Evolutionary conservation across 202 grass and related monocot species (phyloP).

Genomic region (Brachypodium distachyon): DNA sequence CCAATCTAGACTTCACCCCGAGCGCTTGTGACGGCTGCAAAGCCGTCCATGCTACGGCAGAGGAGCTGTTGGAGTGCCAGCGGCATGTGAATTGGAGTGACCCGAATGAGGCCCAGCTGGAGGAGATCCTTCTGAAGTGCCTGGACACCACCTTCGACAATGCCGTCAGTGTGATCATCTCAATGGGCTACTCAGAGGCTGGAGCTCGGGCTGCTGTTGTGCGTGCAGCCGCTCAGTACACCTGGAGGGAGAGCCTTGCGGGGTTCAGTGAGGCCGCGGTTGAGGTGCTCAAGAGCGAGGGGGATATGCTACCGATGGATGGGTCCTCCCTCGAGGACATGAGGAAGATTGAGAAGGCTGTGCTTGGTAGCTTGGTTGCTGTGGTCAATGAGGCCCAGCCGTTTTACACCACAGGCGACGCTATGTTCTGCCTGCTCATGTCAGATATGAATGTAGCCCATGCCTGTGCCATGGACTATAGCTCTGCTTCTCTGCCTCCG

Average conservation of each 20-base stretch:
- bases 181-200: constrained; percentile 72
- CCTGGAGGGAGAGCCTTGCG: constrained; percentile 59
- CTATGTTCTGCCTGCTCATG: constrained; percentile 90
- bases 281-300: constrained; percentile 57
- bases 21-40: constrained; percentile 54
- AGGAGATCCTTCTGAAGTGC: constrained; percentile 80
- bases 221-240: constrained; percentile 38
- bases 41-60: constrained; percentile 27
- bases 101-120: constrained; percentile 56
- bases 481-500: constrained; percentile 17
- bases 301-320: constrained; percentile 39
- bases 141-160: constrained; percentile 71
- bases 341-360: constrained; percentile 54
- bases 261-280: constrained; percentile 50
- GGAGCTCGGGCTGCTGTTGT: constrained; percentile 50
- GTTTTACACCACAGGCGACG: constrained; percentile 72
- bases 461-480: constrained; percentile 64
- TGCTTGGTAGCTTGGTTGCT: constrained; percentile 57
- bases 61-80: constrained; percentile 51
- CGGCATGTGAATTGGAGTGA: constrained; percentile 72
- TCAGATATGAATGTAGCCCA: constrained; percentile 70
- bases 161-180: constrained; percentile 52
- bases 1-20: constrained; percentile 47
- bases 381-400: constrained; percentile 66
- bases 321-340: constrained; percentile 50